A percentile compares a stretch with the other conserved stretches of the same genome.
phyloP scores from a whole-genome alignment of 2,329 filamentous ascomycete species.

The Emergomyces pasteurianus region DNA sequence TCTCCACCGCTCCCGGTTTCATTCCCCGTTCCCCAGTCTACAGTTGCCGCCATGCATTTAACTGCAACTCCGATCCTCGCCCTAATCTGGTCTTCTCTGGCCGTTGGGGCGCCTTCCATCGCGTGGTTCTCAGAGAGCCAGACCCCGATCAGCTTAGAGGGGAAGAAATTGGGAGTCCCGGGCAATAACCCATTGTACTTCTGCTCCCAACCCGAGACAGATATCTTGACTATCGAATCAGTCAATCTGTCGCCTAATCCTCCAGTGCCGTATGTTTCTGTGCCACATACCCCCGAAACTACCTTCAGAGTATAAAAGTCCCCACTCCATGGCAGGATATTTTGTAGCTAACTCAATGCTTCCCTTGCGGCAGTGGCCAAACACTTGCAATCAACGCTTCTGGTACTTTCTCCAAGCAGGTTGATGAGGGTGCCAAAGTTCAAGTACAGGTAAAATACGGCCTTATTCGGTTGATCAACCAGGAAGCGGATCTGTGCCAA shows the following conservation, averaged over 20 bases:
- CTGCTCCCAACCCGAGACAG: conserved; percentile 56
- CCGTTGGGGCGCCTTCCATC: conserved; percentile 32
- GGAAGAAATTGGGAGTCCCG: conserved; percentile 53
- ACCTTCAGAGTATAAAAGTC: not conserved
- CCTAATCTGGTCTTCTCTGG: conserved; percentile 34
- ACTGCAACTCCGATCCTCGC: conserved; percentile 25
- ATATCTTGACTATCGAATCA: conserved; percentile 63
- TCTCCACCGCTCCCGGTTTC: not conserved
- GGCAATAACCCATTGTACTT: conserved; percentile 77
- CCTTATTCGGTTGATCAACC: conserved; percentile 76
- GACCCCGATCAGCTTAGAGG: conserved; percentile 38
- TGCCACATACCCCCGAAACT: not conserved
- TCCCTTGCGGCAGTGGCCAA: conserved; percentile 48
- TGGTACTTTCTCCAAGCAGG: conserved; percentile 59
- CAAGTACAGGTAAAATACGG: conserved; percentile 85
- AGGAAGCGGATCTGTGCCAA: conserved; percentile 74
- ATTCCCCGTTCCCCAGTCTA: not conserved
- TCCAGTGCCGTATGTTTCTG: conserved; percentile 61
- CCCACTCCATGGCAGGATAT: not conserved
- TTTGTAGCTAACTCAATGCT: conserved; percentile 1
- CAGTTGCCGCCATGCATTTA: conserved; percentile 28
- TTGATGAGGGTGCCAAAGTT: conserved; percentile 71
- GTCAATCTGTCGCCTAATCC: conserved; percentile 82
- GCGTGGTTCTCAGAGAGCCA: conserved; percentile 39
- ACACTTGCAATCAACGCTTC: conserved; percentile 66